Conservation (phyloP, 352 stramenopile species). For the Globisporangium okanoganense region DNA sequence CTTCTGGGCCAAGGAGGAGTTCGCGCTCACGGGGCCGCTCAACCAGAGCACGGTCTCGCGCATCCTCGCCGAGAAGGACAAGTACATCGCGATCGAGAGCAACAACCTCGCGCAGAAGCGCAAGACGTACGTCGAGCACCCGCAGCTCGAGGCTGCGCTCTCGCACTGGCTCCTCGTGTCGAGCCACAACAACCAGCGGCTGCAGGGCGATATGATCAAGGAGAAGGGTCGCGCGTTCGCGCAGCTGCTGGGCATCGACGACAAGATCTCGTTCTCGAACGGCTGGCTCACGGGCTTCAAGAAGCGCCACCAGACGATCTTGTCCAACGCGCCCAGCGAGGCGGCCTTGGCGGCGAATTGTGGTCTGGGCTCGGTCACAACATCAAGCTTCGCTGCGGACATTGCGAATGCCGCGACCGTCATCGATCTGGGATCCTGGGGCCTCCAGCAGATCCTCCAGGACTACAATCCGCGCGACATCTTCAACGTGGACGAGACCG, state of each 20-base stretch:
- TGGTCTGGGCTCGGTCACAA: no score
- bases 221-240: constrained; percentile 23
- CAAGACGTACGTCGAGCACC: constrained; percentile 18
- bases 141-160: constrained; percentile 23
- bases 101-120: constrained; percentile 20
- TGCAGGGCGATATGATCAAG: constrained; percentile 28
- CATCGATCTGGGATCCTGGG: constrained; percentile 4
- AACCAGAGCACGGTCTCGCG: constrained; percentile 25
- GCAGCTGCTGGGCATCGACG: constrained; percentile 19
- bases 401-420: background rate
- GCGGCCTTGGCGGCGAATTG: background rate
- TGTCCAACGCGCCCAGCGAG: background rate
- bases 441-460: constrained; percentile 8
- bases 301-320: constrained; percentile 19
- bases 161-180: constrained; percentile 25
- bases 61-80: constrained; percentile 23
- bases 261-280: constrained; percentile 29
- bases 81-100: constrained; percentile 20
- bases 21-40: constrained; percentile 17
- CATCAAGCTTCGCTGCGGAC: background rate
- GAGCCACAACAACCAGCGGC: constrained; percentile 20
- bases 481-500: constrained; percentile 12
- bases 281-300: constrained; percentile 29
- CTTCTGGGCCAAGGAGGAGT: constrained; percentile 23
- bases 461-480: constrained; percentile 11